A percentile compares a stretch with the other conserved stretches of the same genome.
phyloP scores from a whole-genome alignment of 108 stramenopile genomes.

The Ochromonas danica region DNA sequence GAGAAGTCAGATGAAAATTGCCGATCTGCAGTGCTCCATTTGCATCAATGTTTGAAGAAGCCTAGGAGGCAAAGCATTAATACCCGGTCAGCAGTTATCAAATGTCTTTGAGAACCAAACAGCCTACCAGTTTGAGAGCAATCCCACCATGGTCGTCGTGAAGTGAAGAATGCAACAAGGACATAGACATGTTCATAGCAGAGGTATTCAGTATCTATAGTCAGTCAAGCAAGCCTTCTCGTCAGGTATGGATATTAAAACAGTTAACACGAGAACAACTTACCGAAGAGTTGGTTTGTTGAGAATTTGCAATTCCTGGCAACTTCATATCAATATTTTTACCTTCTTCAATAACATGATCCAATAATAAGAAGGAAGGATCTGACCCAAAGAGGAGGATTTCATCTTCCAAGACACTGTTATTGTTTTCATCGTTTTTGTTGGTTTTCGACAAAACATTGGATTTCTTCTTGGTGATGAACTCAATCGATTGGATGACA shows the following conservation, averaged over 20 bases:
- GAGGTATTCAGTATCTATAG: no score
- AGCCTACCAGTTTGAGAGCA: constrained; percentile 52
- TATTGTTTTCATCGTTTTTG: constrained; percentile 39
- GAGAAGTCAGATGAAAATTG: background rate
- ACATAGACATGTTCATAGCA: background rate
- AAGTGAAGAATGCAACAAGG: constrained; percentile 21
- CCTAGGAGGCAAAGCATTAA: no score
- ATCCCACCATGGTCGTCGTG: constrained; percentile 8
- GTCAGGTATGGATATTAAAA: no score
- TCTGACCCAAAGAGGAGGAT: constrained; percentile 64
- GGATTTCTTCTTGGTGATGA: constrained; percentile 48
- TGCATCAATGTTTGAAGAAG: constrained; percentile 44
- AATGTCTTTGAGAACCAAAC: no score
- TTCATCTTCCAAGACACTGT: constrained; percentile 63
- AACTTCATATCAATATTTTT: constrained; percentile 42
- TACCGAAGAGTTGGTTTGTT: no score
- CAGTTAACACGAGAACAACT: no score
- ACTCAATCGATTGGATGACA: constrained; percentile 72
- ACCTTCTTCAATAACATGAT: constrained; percentile 80
- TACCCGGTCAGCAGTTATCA: no score
- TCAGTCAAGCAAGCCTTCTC: no score
- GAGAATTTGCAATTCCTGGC: no score
- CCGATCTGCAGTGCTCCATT: constrained; percentile 54
- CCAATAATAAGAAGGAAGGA: constrained; percentile 77
- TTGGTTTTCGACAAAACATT: background rate